phyloP scores from a whole-genome alignment of 2,329 filamentous ascomycete species.

The Fonsecaea pugnacius region DNA sequence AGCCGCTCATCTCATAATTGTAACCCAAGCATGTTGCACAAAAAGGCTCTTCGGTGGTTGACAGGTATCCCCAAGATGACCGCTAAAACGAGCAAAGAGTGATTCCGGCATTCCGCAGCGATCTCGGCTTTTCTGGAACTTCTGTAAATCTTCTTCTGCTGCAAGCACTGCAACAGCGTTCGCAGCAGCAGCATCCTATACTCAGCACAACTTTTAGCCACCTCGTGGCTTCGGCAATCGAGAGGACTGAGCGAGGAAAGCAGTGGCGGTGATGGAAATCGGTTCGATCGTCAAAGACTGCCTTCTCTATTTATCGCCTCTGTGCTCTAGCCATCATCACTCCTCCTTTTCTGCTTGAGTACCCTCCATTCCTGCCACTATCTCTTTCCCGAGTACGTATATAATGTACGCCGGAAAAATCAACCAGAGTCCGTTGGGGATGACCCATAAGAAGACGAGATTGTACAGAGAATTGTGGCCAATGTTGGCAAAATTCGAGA shows the following conservation, averaged over 20 bases:
- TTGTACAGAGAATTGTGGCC: conserved; percentile 63
- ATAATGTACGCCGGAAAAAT: conserved; percentile 66
- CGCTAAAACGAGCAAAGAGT: not conserved
- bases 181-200: not conserved
- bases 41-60: not conserved
- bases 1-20: not conserved
- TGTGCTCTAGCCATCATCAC: not conserved
- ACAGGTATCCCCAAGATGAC: not conserved
- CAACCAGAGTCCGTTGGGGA: conserved; percentile 71
- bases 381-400: conserved; percentile 64
- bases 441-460: conserved; percentile 64
- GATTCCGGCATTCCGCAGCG: conserved; percentile 17
- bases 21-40: conserved; percentile 19
- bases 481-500: conserved; percentile 64
- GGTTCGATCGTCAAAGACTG: not conserved
- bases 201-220: not conserved
- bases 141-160: not conserved
- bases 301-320: not conserved
- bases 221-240: conserved; percentile 16
- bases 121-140: conserved; percentile 5
- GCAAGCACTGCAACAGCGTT: no score
- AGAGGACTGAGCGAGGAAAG: not conserved
- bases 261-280: not conserved
- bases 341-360: conserved; percentile 25
- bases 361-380: conserved; percentile 55